Evolutionary conservation across 129 eudicot species (phyloP), one percentile per base, ranked within the genome.

Genomic region (Lactuca saligna): DNA sequence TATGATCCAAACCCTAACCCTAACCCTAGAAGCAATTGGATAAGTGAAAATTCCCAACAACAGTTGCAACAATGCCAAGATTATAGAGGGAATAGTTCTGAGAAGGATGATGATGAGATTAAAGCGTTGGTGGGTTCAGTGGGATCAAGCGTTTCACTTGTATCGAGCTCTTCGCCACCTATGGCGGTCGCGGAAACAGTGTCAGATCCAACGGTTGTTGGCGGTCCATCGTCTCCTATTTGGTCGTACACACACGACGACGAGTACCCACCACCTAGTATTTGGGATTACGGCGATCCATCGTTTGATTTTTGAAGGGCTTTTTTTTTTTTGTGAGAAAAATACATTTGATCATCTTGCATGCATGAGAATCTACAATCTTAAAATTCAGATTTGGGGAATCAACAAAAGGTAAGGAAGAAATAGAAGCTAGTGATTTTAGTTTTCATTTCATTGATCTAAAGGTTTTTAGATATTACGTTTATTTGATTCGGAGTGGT

Each of bases 251-350:
- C 56, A 16, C 34, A 78, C 61, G 86, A 83, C 6, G 89, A 87
- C 54, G 82, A 87, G 65, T 81, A 84, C 44, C 80, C 79, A 8
- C 72, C 77, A 15, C 69, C 85, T 8, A 65, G 81, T 56, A 63
- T 87, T 33, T 87, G 89, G 89, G 94, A 87, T 63, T 84, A 81
- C 17, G 87, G 82, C 0, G 85, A 84, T 79, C 88, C 91, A 3
- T 85, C 79, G 13, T 79, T 85, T 55, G 91, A 82, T 65, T 84
- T 77, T 77, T 76, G 82, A 77, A 50, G 48, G 54, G 65, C 0
- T 12, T 31, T 16, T 61, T 0, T 12, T 31, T 16, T 61, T 46
- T 11, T 12, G 5, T 35, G 5, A 46, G 4, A 46, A 16, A 6
- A 13, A 11, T 58, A 61, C 48, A 37, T 7, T 61, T 61, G 65